These are phyloP conservation scores for Remersonia thermophila DNA, from an alignment of 2,329 filamentous ascomycete species.

Conservation along the genomic window DNA sequence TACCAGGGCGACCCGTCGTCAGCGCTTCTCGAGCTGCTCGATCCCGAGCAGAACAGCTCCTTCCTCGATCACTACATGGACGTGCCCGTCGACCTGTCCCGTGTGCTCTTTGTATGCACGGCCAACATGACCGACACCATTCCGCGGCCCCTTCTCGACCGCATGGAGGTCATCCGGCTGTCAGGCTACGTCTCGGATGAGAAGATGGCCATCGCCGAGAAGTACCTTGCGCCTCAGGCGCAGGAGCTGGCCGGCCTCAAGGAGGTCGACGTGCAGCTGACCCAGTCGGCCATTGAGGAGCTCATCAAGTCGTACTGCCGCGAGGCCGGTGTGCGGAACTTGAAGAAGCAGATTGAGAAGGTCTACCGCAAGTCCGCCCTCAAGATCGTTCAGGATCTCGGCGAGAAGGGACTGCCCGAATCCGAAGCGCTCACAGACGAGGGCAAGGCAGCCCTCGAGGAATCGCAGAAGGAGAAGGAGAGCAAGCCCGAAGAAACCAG, in stretches of 20 bases:
- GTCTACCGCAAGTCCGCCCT: constrained; percentile 94
- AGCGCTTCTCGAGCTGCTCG: constrained; percentile 81
- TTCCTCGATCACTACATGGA: constrained; percentile 99
- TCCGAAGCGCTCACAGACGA: constrained; percentile 73
- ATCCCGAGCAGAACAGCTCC: constrained; percentile 93
- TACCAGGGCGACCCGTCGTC: constrained; percentile 96
- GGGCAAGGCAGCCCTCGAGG: constrained; percentile 65
- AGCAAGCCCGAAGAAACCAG: constrained; percentile 11
- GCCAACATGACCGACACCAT: constrained; percentile 99
- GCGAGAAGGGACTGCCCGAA: constrained; percentile 71
- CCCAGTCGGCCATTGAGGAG: constrained; percentile 81
- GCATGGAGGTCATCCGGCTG: constrained; percentile 95
- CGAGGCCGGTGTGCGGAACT: constrained; percentile 89
- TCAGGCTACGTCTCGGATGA: constrained; percentile 96
- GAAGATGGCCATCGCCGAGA: constrained; percentile 96
- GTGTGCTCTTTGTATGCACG: constrained; percentile 96
- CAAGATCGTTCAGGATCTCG: constrained; percentile 91
- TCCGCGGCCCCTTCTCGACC: constrained; percentile 79
- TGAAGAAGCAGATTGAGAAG: constrained; percentile 99
- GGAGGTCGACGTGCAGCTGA: constrained; percentile 78
- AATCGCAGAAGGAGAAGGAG: constrained; percentile 43
- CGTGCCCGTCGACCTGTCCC: constrained; percentile 91
- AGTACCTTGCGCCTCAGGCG: constrained; percentile 85
- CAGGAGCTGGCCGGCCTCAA: constrained; percentile 87
- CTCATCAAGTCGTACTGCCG: constrained; percentile 98